phyloP scores from a whole-genome alignment of 2,329 filamentous ascomycete genomes.

The Botryotinia calthae region DNA sequence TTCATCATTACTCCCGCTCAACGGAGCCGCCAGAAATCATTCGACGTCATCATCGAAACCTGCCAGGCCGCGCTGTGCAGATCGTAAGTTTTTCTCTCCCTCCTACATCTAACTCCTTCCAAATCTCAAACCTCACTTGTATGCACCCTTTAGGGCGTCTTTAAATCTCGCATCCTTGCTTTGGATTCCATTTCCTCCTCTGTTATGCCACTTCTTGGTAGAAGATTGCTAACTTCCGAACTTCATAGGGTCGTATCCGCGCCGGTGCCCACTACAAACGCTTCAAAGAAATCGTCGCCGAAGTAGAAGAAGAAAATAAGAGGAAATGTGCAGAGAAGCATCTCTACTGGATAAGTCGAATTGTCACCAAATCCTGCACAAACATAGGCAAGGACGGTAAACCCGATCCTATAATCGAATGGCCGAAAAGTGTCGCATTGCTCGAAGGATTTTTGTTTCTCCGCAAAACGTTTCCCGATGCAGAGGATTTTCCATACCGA shows the following conservation, averaged over 20 bases:
- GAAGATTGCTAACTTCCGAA: neutral
- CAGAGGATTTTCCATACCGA: neutral
- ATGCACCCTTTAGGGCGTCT: neutral
- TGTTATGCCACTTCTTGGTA: too few relatives aligned
- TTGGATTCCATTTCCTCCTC: neutral
- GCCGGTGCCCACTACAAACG: neutral
- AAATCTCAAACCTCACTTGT: neutral
- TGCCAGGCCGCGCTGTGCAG: neutral
- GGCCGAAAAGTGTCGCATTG: neutral
- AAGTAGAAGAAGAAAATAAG: neutral
- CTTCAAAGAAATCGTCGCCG: neutral
- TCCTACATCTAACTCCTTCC: neutral
- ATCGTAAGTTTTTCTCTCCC: neutral
- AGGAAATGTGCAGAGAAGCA: neutral
- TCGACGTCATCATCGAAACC: neutral
- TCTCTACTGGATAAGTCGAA: slow-evolving; percentile 5
- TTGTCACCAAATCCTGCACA: neutral
- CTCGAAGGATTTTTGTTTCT: neutral
- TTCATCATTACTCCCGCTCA: neutral
- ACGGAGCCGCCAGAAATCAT: neutral
- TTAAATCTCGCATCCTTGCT: neutral
- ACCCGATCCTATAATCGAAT: neutral
- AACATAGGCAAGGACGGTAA: neutral
- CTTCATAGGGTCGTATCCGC: neutral
- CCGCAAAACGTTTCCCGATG: neutral